Percentiles rank a stretch among this genome's conserved stretches.
Conservation (phyloP, 495 filamentous ascomycete species). For the Aeminium ludgeri region DNA sequence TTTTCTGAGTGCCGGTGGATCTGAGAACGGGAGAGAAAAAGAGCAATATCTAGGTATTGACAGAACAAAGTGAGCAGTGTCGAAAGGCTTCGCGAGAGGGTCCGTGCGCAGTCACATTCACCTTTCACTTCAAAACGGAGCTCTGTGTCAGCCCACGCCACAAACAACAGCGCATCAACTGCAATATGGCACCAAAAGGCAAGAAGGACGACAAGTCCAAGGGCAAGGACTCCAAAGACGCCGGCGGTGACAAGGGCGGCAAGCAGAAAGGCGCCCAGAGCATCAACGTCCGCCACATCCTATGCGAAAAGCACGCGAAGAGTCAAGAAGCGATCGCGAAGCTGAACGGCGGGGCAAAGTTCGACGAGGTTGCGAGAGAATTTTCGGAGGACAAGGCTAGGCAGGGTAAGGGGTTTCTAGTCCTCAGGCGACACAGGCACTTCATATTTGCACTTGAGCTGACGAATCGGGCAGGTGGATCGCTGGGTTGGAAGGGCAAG, state of each 20-base stretch:
- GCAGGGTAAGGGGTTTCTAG: constrained; percentile 37
- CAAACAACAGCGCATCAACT: neutral
- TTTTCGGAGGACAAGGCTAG: constrained; percentile 83
- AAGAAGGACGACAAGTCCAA: constrained; percentile 11
- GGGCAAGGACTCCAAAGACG: constrained; percentile 21
- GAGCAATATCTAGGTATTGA: too few species aligned
- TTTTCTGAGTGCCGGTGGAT: too few species aligned
- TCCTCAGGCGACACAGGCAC: too few species aligned
- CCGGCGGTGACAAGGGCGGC: constrained; percentile 22
- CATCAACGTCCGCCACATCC: constrained; percentile 79
- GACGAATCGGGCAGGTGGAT: constrained; percentile 39
- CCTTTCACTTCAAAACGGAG: neutral
- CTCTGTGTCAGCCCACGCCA: neutral
- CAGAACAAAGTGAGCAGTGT: too few species aligned
- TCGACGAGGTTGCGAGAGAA: constrained; percentile 74
- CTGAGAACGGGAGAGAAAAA: too few species aligned
- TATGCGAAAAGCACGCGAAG: constrained; percentile 77
- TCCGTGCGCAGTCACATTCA: constrained; percentile 1
- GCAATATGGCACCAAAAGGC: constrained; percentile 2
- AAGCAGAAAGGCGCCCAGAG: constrained; percentile 57
- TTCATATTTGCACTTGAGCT: neutral
- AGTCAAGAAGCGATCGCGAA: constrained; percentile 78
- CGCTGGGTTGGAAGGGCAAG: constrained; percentile 68
- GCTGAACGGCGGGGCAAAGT: constrained; percentile 58
- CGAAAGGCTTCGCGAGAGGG: too few species aligned